These are phyloP conservation scores for Ricinus communis DNA, from an alignment of 345 rosid species.

Conservation along the genomic window DNA sequence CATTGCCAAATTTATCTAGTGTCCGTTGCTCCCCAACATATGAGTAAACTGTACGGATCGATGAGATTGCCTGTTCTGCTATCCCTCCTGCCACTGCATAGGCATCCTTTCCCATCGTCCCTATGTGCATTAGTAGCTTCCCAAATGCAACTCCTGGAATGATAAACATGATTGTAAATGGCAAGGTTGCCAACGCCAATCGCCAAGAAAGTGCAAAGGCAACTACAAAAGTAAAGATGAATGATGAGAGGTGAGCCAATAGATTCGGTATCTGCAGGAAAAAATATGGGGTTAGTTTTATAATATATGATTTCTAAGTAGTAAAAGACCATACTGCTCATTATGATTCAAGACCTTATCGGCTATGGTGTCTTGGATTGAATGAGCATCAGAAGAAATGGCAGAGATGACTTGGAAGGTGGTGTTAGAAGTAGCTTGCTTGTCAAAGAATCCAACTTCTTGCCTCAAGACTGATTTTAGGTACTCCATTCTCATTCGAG, in stretches of 20 bases:
- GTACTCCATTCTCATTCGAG: constrained; percentile 47
- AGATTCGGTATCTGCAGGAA: constrained; percentile 42
- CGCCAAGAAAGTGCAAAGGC: constrained; percentile 54
- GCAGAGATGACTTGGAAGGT: constrained; percentile 45
- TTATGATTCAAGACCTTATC: constrained; percentile 36
- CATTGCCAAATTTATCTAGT: constrained; percentile 30
- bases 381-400: constrained; percentile 47
- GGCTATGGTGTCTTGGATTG: constrained; percentile 47
- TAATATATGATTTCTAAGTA: background rate
- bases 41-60: constrained; percentile 51
- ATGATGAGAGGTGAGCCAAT: constrained; percentile 40
- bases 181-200: constrained; percentile 45
- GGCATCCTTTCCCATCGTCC: constrained; percentile 37
- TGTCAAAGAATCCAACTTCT: constrained; percentile 54
- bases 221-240: constrained; percentile 36
- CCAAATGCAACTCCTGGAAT: constrained; percentile 48
- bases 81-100: constrained; percentile 50
- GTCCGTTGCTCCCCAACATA: constrained; percentile 52
- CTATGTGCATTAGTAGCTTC: constrained; percentile 40
- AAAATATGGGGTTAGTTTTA: background rate
- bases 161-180: constrained; percentile 44
- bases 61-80: constrained; percentile 55
- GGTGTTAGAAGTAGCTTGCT: constrained; percentile 34
- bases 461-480: constrained; percentile 44
- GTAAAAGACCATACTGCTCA: background rate